Evolutionary conservation across 768 basidiomycete genomes (phyloP).

Genomic region (Boletus bicolor): DNA sequence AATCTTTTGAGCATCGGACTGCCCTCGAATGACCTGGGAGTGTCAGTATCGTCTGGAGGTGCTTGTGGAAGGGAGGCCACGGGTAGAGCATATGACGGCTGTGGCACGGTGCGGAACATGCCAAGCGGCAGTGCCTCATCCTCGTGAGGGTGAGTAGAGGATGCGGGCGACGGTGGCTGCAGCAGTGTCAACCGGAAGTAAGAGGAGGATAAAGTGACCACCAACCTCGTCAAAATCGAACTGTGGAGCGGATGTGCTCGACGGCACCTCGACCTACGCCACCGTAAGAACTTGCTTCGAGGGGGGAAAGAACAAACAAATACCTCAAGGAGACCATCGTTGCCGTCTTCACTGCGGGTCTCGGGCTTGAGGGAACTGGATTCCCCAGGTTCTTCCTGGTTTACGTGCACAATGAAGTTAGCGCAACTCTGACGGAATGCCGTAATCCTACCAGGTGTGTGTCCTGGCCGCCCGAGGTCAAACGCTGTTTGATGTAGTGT

Average conservation of each 20-base stretch:
- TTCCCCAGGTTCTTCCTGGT: neutral
- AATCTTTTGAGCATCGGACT: too few relatives aligned
- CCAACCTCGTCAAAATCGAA: neutral
- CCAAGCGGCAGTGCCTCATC: neutral
- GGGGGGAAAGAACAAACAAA: neutral
- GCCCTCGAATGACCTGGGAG: neutral
- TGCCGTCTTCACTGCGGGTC: neutral
- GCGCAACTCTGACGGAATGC: neutral
- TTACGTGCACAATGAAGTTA: neutral
- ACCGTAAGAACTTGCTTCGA: neutral
- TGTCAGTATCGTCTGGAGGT: too few relatives aligned
- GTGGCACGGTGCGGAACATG: neutral
- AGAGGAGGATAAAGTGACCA: neutral
- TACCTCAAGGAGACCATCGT: neutral
- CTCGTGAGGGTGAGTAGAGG: neutral
- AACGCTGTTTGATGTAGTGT: neutral
- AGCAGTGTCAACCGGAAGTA: neutral
- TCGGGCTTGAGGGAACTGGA: neutral
- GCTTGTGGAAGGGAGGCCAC: too few relatives aligned
- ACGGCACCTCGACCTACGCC: neutral
- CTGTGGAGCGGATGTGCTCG: neutral
- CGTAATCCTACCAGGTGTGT: too few relatives aligned
- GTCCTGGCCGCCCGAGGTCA: neutral
- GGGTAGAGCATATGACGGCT: neutral
- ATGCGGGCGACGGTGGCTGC: neutral